A percentile compares a stretch with the other conserved stretches of the same genome.
Evolutionary conservation across 768 basidiomycete species (phyloP).

Genomic region (Boletus subparvulus): DNA sequence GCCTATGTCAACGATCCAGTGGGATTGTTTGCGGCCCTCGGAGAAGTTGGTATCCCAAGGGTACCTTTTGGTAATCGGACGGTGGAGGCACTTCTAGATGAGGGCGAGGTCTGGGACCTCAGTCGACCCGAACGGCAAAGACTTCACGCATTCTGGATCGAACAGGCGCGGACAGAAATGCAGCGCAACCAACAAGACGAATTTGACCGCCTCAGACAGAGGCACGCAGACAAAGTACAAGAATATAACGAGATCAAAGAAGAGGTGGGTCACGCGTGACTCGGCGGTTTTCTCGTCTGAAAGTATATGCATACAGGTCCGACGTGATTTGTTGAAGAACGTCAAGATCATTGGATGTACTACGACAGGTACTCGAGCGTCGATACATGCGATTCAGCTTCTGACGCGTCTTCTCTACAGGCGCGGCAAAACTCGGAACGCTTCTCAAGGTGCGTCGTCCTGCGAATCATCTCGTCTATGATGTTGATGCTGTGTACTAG

Average conservation of each 20-base stretch:
- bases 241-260: constrained; percentile 44
- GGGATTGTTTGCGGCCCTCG: constrained; percentile 41
- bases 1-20: constrained; percentile 26
- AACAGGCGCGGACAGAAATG: constrained; percentile 36
- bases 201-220: constrained; percentile 42
- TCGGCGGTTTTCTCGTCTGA: not conserved
- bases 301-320: constrained; percentile 38
- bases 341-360: constrained; percentile 74
- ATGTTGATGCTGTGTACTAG: constrained; percentile 32
- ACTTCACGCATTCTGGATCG: constrained; percentile 49
- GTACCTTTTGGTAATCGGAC: constrained; percentile 39
- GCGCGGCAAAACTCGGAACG: constrained; percentile 64
- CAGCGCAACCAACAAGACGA: constrained; percentile 36
- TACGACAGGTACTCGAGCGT: constrained; percentile 54
- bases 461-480: not conserved
- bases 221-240: constrained; percentile 40
- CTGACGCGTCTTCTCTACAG: constrained; percentile 31
- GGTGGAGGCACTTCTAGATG: constrained; percentile 37
- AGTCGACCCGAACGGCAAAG: constrained; percentile 47
- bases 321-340: constrained; percentile 51
- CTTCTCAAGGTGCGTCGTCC: constrained; percentile 50
- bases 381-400: not conserved
- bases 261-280: constrained; percentile 43
- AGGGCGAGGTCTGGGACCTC: constrained; percentile 52
- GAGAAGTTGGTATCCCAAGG: constrained; percentile 35